Base-by-base conservation (phyloP, 345 rosid genomes). In the Bruguiera sexangula region DNA sequence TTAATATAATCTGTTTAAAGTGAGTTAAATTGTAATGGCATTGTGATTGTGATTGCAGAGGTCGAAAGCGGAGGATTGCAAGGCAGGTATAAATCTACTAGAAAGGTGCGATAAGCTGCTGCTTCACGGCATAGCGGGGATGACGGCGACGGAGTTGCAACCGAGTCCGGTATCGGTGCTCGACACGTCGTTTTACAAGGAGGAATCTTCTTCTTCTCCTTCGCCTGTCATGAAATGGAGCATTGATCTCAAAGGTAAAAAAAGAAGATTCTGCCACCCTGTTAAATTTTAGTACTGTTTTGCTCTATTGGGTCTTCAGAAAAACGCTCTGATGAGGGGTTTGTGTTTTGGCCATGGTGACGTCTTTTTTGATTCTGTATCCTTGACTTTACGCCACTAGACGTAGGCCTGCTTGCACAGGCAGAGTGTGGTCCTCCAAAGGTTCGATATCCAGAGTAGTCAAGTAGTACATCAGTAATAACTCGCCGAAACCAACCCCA, bases 121-220 rank as follows among this genome's bases (percentile, higher is more conserved):
- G 66, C 97, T 92, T 18, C 72, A 87, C 75, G 88, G 91, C 83
- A 92, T 92, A 30, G 98, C 98, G 1, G 98, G 90, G 84, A 88
- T 90, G 81, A 82, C 91, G 6, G 69, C 83, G 31, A 66, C 75
- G 56, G 91, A 91, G 80, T 81, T 84, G 74, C 99, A 90, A 77
- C 98, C 98, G 64, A 92, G 98, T 79, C 99, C 99, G 0, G 94
- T 92, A 8, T 95, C 99, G 1, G 99, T 95, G 69, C 93, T 95
- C 19, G 96, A 95, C 71, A 78, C 90, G 26, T 88, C 92, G 19
- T 79, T 89, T 60, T 95, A 87, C 91, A 84, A 84, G 75, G 98
- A 92, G 60, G 96, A 90, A 65, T 85, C 85, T 62, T 89, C 88
- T 58, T 84, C 85, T 57, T 89, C 88, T 58, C 96, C 90, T 3